Base-by-base conservation (phyloP, 371 early-diverging fungal species). In the Capillidium heterosporum region DNA sequence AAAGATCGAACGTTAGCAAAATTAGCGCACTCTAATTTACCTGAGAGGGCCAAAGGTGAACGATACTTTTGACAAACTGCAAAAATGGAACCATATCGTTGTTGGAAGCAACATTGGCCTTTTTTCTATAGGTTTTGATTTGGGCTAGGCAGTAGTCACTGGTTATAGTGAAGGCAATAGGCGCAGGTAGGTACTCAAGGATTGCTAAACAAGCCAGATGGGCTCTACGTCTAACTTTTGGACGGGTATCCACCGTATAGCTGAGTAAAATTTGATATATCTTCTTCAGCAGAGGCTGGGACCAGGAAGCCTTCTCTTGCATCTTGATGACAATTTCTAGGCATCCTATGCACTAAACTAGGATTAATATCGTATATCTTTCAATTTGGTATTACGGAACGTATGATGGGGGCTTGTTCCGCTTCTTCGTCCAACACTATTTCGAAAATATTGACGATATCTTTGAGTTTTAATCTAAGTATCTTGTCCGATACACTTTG, bases 221-320 rank as follows among this genome's bases (percentile, higher is more conserved):
- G 24, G 91, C 91, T 55, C 82, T 71, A 69, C 84, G 84, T 27
- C 93, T 77, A 42, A 92, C 85, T 76, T 93, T 92, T 44, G 93
- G 91, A 39, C 91, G 76, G 40, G 75, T 73, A 62, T 94, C 92
- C 7, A 84, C 74, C 32, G 84, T 76, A 53, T 87, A 72, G 32
- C 81, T 65, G 29, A 94, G 71, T 42, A 95, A 66, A 29, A 77
- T 66, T 58, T 84, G 81, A 61, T 80, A 81, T 1, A 79, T 73
- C 59, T 81, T 78, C 63, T 82, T 78, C 1, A 76, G 70, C 19
- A 71, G 66, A 52, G 75, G 76, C 66, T 76, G 77, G 21, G 62
- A 61, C 94, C 94, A 95, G 32, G 74, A 69, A 4, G 71, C 66
- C 24, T 68, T 72, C 60, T 92, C 93, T 66, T 87, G 91, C 2